Conservation (phyloP, 192 early-diverging fungal genomes). For the Gamsiella multidivaricata region DNA sequence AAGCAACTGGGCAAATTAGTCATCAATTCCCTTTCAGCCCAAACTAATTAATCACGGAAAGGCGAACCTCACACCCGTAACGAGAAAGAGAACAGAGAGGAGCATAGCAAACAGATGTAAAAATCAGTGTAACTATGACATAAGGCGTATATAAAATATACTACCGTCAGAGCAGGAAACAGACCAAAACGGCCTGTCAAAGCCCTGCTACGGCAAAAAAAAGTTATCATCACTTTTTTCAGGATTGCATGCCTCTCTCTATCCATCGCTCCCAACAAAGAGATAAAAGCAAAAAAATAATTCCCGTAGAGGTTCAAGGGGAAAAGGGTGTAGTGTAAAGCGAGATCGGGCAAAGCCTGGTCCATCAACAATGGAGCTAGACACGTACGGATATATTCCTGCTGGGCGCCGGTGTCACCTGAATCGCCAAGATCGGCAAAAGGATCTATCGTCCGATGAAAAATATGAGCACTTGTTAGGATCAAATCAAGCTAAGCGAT, state of each 20-base stretch:
- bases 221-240: slow-evolving; percentile 57
- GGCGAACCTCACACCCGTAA: too few species aligned
- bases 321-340: not conserved
- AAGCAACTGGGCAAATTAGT: not conserved
- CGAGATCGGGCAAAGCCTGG: not conserved
- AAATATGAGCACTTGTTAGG: not conserved
- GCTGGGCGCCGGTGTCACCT: slow-evolving; percentile 39
- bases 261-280: not conserved
- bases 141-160: slow-evolving; percentile 54
- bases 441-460: slow-evolving; percentile 56
- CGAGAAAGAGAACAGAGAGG: not conserved
- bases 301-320: too few species aligned
- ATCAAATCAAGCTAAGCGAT: slow-evolving; percentile 1
- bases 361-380: not conserved
- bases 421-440: slow-evolving; percentile 57
- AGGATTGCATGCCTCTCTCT: not conserved
- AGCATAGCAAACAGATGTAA: slow-evolving; percentile 13
- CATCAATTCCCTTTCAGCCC: not conserved
- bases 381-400: slow-evolving; percentile 57
- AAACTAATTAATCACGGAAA: too few species aligned
- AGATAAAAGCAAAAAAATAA: too few species aligned
- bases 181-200: slow-evolving; percentile 51
- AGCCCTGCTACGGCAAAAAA: slow-evolving; percentile 53
- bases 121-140: slow-evolving; percentile 59
- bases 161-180: slow-evolving; percentile 53